These are phyloP conservation scores for Penicillium italicum DNA, from an alignment of 2,329 filamentous ascomycete species.

Conservation along the genomic window DNA sequence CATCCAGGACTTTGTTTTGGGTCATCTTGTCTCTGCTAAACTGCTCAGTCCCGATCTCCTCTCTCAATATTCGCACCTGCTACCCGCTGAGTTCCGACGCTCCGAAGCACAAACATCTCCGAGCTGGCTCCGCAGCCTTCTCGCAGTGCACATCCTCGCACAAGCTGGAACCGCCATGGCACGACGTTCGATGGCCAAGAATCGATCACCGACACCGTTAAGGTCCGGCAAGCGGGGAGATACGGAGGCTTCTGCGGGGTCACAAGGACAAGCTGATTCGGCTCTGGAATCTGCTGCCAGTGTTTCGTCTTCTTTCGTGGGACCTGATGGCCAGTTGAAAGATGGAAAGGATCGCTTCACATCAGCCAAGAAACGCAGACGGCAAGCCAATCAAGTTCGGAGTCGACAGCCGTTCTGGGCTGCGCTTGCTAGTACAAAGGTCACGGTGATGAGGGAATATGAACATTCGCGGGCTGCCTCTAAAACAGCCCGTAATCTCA, in stretches of 20 bases:
- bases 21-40: slow-evolving; percentile 45
- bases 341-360: slow-evolving; percentile 58
- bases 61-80: slow-evolving; percentile 42
- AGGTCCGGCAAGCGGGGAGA: slow-evolving; percentile 44
- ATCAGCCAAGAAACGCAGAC: slow-evolving; percentile 74
- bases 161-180: slow-evolving; percentile 49
- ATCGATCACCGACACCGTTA: slow-evolving; percentile 40
- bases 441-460: slow-evolving; percentile 89
- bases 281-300: slow-evolving; percentile 44
- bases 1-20: slow-evolving; percentile 50
- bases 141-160: slow-evolving; percentile 49
- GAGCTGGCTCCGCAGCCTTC: slow-evolving; percentile 47
- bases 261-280: slow-evolving; percentile 42
- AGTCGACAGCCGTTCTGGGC: slow-evolving; percentile 92
- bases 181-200: slow-evolving; percentile 46
- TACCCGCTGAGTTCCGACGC: slow-evolving; percentile 45
- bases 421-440: slow-evolving; percentile 90
- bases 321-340: slow-evolving; percentile 46
- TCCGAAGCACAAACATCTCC: slow-evolving; percentile 42
- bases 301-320: slow-evolving; percentile 37
- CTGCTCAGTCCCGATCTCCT: slow-evolving; percentile 43
- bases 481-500: slow-evolving; percentile 38
- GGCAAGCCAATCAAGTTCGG: slow-evolving; percentile 85
- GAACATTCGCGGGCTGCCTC: slow-evolving; percentile 63
- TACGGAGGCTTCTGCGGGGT: slow-evolving; percentile 45